Base-by-base conservation (phyloP, 2,329 filamentous ascomycete species). In the Botrytis paeoniae region DNA sequence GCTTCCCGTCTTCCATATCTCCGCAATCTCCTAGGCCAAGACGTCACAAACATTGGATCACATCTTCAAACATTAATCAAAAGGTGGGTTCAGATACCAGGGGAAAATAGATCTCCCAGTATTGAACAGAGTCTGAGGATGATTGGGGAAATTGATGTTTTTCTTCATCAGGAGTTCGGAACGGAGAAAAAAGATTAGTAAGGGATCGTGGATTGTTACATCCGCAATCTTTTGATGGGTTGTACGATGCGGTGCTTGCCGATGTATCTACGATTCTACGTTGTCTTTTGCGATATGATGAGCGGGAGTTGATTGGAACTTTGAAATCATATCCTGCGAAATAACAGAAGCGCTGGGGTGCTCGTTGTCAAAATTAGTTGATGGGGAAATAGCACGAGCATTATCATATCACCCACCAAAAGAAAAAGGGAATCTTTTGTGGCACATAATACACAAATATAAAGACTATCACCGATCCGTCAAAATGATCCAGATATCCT, bases 61-160 rank as follows among this genome's bases (percentile, higher is more conserved):
- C 84, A 86, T 76, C 79, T 87, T 0, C 79, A 80, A 20, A 78
- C 79, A 48, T 73, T 85, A 0, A 81, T 86, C 0, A 76, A 81
- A 6, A 78, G 80, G n/a, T 86, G 85, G 85, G 82, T 84, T 29
- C 77, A 78, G 6, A 79, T 83, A 0, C 70, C 74, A 0, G 83
- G 84, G 0, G 81, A 82, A 0, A 79, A 81, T 0, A 79, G 79
- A 10, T 85, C 84, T 0, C 85, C 85, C 0, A 86, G 84, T 73
- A 82, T 86, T 0, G 80, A 84, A 20, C 83, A 85, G 70, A 85
- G 84, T 60, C 76, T 86, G n/a, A 80, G 83, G 39, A 81, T 86
- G 32, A 86, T 86, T 22, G 78, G 80, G 0, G 83, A 85, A 69
- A 82, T 84, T 0, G 82, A 85, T 70, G 79, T 78, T 2, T 84